phyloP scores from a whole-genome alignment of 2,329 filamentous ascomycete species.

The Plenodomus lindquistii region DNA sequence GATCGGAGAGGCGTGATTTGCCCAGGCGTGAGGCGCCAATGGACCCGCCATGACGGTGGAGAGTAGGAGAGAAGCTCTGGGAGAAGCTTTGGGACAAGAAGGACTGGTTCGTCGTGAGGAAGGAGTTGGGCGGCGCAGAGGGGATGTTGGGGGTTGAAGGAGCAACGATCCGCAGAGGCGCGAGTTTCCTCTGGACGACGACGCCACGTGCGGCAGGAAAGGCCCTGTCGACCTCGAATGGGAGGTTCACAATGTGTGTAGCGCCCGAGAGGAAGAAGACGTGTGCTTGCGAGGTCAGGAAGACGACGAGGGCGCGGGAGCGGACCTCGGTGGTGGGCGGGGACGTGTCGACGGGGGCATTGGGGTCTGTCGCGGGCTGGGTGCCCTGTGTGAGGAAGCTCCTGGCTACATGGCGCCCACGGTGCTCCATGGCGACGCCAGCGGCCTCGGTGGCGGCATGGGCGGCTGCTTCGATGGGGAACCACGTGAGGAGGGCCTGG shows the following conservation, averaged over 20 bases:
- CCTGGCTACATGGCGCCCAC: constrained; percentile 16
- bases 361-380: constrained; percentile 36
- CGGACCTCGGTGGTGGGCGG: constrained; percentile 27
- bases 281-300: constrained; percentile 90
- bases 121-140: constrained; percentile 77
- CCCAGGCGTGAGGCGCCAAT: constrained; percentile 26
- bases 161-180: constrained; percentile 48
- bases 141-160: constrained; percentile 48
- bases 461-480: constrained; percentile 57
- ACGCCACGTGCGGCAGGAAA: constrained; percentile 82
- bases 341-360: constrained; percentile 19
- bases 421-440: constrained; percentile 15
- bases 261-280: constrained; percentile 88
- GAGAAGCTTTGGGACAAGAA: constrained; percentile 60
- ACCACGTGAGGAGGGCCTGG: constrained; percentile 85
- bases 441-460: constrained; percentile 10
- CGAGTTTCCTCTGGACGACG: constrained; percentile 79
- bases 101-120: constrained; percentile 59
- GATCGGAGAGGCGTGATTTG: constrained; percentile 25
- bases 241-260: constrained; percentile 87
- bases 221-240: constrained; percentile 89
- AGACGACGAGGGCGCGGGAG: constrained; percentile 75
- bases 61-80: constrained; percentile 42
- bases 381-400: constrained; percentile 38
- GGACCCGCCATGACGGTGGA: constrained; percentile 33